Evolutionary conservation across 1,284 basidiomycete species (phyloP), one percentile per base, ranked within the genome.

Genomic region (Kwoniella shivajii): DNA sequence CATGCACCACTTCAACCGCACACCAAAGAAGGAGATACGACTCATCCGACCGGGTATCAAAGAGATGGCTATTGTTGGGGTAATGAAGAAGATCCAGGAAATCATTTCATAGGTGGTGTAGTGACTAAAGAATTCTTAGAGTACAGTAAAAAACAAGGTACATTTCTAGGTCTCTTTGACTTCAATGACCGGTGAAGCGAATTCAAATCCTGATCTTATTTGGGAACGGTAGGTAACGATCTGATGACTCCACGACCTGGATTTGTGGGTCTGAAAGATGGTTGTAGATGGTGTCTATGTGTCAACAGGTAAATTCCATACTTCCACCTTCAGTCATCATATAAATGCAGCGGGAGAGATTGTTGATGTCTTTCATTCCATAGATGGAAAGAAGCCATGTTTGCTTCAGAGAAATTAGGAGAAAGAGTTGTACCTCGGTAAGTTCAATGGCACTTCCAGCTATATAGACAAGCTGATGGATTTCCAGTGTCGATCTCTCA

Each of bases 251-350:
- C 51, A 2, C 60, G 72, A 31, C 60, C 60, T 1, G 66, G 68
- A 0, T 77, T 77, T 46, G 57, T 63, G 3, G 75, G 75, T 0
- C 51, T 78, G 36, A 71, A 57, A 27, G 70, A 72, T 26, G 76
- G 76, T 3, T 78, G 76, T 53, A 54, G 65, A 45, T 78, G 76
- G 76, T 78, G 76, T 66, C 65, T 78, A 26, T 78, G 76, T 50
- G 76, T 76, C 1, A 62, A 70, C n/a, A 47, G 75, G 72, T 74
- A 41, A 7, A 67, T 54, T 18, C 22, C 9, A 39, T 39, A 14
- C 16, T 20, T 39, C 18, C 16, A 6, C n/a, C n/a, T 38, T 38
- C 37, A 13, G 11, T 18, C n/a, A 10, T n/a, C n/a, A n/a, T n/a
- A n/a, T n/a, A n/a, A n/a, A n/a, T n/a, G n/a, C n/a, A n/a, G n/a